These are phyloP conservation scores for Lunasporangiospora selenospora DNA, from an alignment of 192 early-diverging fungal species.

Conservation along the genomic window DNA sequence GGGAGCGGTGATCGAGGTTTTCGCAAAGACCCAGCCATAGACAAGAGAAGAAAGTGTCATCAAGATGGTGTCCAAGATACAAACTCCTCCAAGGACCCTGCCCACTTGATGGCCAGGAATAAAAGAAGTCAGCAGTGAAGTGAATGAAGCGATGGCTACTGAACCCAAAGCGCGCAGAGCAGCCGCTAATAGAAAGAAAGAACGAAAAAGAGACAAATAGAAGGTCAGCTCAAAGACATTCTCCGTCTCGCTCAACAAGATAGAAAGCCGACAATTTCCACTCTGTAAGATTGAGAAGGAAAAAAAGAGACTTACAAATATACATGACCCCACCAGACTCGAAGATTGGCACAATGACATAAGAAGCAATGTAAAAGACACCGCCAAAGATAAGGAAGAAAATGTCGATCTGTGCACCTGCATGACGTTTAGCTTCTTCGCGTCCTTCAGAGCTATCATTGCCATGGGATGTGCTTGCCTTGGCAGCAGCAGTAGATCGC, in stretches of 20 bases:
- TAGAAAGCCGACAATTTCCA: not conserved
- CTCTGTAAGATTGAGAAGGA: not conserved
- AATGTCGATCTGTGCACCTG: conserved; percentile 12
- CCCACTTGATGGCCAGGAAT: conserved; percentile 30
- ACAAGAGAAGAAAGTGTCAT: conserved; percentile 16
- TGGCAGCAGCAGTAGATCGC: no score
- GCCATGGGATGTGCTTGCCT: not conserved
- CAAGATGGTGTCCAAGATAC: conserved; percentile 11
- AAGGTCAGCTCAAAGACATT: no score
- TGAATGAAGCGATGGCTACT: conserved; percentile 15
- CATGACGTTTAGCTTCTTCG: not conserved
- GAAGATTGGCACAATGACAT: conserved; percentile 10
- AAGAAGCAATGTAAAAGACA: not conserved
- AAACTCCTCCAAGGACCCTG: conserved; percentile 25
- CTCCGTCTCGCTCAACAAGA: not conserved
- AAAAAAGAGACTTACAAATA: conserved; percentile 10
- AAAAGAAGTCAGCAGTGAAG: conserved; percentile 20
- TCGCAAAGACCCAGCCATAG: conserved; percentile 25
- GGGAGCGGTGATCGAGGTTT: conserved; percentile 17
- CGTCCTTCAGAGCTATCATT: not conserved
- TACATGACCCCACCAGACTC: not conserved
- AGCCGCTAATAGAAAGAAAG: not conserved
- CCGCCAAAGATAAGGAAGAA: conserved; percentile 34
- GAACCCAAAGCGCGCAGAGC: conserved; percentile 19
- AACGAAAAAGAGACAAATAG: not conserved